Evolutionary conservation across 768 basidiomycete species (phyloP), one percentile per base, ranked within the genome.

Genomic region (Rhodotorula paludigena): DNA sequence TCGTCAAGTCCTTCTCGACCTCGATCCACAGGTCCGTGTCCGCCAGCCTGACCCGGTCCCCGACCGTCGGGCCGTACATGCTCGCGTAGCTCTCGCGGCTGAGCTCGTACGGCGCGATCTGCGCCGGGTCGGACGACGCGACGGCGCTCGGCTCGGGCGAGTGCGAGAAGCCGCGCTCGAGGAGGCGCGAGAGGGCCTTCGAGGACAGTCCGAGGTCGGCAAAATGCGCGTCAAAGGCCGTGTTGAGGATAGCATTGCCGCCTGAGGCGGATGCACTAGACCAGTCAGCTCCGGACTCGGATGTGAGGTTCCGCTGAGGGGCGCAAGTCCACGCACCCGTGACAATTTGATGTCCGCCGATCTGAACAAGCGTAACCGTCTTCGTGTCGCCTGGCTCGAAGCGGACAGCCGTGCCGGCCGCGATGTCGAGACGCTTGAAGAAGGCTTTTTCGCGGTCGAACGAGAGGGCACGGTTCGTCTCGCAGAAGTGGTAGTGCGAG

Each of bases 61-160:
- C 96, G 2, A 84, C 84, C 0, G 96, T 98, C 0, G 96, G 96
- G 0, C 96, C 96, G 78, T 85, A 99, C 92, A 97, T 96, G 11
- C 88, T 86, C 9, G 89, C 86, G 78, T 97, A 97, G 51, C 85
- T 81, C 51, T 88, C 85, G 51, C 89, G 81, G 33, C 83, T 81
- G 25, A 92, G 82, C 33, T 45, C 41, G n/a, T 39, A 45, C 2
- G 67, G 52, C 5, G 38, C 12, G 57, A 63, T 32, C 8, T 15
- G 5, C 23, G 44, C 12, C 8, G 51, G 25, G 30, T 57, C 55
- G 4, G 41, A 14, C 7, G 60, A 38, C 15, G 56, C 20, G 42
- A 42, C 10, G 10, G 51, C 35, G 12, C 28, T 15, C 5, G 66
- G 66, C 6, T 57, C 38, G 3, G 56, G 45, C 20, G 32, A 21